Evolutionary conservation across 345 rosid species (phyloP).

Genomic region (Pugionium cornutum): DNA sequence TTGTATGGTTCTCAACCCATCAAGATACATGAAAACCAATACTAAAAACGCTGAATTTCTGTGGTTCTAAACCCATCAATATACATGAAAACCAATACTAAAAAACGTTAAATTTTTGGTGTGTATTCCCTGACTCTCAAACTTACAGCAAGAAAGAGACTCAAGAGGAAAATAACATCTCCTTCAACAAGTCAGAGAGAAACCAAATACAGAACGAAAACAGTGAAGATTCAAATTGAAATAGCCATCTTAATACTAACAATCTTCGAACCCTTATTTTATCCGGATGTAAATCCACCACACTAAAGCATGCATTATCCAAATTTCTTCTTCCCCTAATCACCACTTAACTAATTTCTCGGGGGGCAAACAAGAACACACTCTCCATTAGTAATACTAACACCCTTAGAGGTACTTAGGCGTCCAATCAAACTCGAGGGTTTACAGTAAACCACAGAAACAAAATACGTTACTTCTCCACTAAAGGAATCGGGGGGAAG

Average conservation of each 20-base stretch:
- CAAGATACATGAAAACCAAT: conserved; percentile 2
- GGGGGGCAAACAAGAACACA: conserved; percentile 29
- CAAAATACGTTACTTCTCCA: too few relatives aligned
- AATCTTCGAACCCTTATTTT: not conserved
- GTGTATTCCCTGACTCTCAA: not conserved
- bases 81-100: conserved; percentile 9
- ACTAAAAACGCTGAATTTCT: not conserved
- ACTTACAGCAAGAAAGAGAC: not conserved
- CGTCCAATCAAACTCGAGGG: conserved; percentile 22
- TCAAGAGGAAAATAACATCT: not conserved
- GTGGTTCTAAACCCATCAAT: not conserved
- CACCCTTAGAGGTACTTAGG: not conserved
- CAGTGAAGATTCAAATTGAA: not conserved
- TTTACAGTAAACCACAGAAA: not conserved
- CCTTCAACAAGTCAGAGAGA: not conserved
- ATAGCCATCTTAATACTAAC: not conserved
- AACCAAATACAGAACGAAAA: not conserved
- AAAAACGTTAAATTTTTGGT: not conserved
- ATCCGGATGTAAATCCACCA: not conserved
- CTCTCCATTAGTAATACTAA: conserved; percentile 6
- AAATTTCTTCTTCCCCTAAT: not conserved
- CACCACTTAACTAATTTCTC: conserved; percentile 21
- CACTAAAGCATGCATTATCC: not conserved
- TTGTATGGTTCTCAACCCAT: not conserved
- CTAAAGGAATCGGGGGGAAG: not conserved